These are phyloP conservation scores for Fusarium chaquense DNA, from an alignment of 2,329 filamentous ascomycete species.

Conservation along the genomic window DNA sequence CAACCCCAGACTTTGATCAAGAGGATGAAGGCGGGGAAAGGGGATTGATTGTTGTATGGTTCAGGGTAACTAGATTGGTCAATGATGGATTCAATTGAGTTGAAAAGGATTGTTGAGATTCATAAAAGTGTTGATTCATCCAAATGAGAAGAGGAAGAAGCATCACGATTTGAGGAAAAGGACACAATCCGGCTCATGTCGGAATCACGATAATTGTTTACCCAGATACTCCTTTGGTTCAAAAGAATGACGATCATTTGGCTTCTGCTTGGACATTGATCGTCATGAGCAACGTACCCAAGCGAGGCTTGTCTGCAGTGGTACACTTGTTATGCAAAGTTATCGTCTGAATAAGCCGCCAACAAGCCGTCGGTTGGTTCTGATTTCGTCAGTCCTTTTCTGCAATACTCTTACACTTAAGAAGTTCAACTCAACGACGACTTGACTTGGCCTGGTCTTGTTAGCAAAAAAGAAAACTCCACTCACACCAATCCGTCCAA, in stretches of 20 bases:
- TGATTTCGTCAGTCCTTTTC: background rate
- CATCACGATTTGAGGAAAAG: conserved; percentile 12
- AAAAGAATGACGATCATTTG: conserved; percentile 4
- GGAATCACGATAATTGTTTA: conserved; percentile 7
- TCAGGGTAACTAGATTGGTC: background rate
- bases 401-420: background rate
- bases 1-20: background rate
- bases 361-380: background rate
- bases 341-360: conserved; percentile 15
- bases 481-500: conserved; percentile 34
- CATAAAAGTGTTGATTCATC: background rate
- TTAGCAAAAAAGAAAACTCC: conserved; percentile 2
- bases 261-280: background rate
- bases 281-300: conserved; percentile 11
- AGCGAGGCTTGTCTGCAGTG: conserved; percentile 6
- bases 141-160: background rate
- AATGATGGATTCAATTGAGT: background rate
- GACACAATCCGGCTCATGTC: conserved; percentile 23
- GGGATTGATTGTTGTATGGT: background rate
- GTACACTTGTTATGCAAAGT: background rate
- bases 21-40: background rate
- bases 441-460: background rate
- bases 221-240: background rate
- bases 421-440: background rate
- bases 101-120: background rate